A percentile compares a stretch with the other conserved stretches of the same genome.
These are phyloP conservation scores for Ramichloridium luteum DNA, from an alignment of 2,329 filamentous ascomycete species.

Conservation along the genomic window DNA sequence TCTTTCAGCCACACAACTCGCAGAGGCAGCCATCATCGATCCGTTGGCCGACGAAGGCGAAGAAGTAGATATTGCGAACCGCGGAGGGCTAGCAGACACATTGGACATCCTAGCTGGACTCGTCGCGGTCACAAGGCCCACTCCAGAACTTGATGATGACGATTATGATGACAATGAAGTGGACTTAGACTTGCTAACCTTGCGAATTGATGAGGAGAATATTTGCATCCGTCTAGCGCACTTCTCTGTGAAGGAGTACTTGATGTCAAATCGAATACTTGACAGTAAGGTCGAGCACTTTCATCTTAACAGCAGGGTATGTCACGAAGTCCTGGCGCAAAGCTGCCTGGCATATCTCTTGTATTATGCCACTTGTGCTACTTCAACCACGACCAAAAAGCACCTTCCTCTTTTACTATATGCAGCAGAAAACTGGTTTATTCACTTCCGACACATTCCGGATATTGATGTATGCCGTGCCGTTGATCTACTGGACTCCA, in stretches of 20 bases:
- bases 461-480: too few relatives aligned
- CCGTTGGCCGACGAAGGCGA: constrained; percentile 1
- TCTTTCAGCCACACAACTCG: constrained; percentile 9
- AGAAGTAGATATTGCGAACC: constrained; percentile 7
- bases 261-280: constrained; percentile 6
- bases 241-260: constrained; percentile 14
- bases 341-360: constrained; percentile 10
- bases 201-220: not conserved
- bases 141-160: not conserved
- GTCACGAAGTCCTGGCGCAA: constrained; percentile 6
- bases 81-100: constrained; percentile 6
- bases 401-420: too few relatives aligned
- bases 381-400: too few relatives aligned
- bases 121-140: too few relatives aligned
- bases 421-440: too few relatives aligned
- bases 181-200: not conserved
- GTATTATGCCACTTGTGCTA: too few relatives aligned
- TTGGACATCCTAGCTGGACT: constrained; percentile 9
- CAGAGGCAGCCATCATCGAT: constrained; percentile 10
- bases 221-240: constrained; percentile 10
- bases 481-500: too few relatives aligned
- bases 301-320: constrained; percentile 3
- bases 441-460: too few relatives aligned
- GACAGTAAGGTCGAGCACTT: constrained; percentile 3
- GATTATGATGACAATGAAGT: constrained; percentile 1